Evolutionary conservation across 2,329 filamentous ascomycete genomes (phyloP).

Genomic region (Tympanopsis confertula): DNA sequence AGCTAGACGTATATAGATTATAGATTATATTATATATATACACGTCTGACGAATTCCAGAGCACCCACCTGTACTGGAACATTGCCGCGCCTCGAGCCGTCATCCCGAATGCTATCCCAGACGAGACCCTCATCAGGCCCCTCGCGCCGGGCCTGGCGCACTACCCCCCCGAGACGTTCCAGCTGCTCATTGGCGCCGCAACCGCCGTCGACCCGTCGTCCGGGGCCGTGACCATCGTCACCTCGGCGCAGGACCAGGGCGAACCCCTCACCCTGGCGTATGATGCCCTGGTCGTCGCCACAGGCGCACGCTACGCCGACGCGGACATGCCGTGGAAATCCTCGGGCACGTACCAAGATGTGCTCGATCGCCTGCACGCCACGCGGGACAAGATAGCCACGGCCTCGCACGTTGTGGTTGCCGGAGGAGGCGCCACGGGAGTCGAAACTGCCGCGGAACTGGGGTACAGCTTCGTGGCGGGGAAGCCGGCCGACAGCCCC

Average conservation of each 20-base stretch:
- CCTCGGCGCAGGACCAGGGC: constrained; percentile 8
- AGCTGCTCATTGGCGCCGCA: constrained; percentile 39
- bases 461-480: constrained; percentile 28
- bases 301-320: constrained; percentile 32
- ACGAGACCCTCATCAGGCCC: constrained; percentile 36
- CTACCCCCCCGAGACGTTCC: constrained; percentile 34
- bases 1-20: not conserved
- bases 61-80: constrained; percentile 47
- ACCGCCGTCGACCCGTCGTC: constrained; percentile 23
- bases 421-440: constrained; percentile 42
- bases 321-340: constrained; percentile 39
- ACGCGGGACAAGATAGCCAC: constrained; percentile 26
- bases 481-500: constrained; percentile 6
- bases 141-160: constrained; percentile 34
- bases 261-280: constrained; percentile 26
- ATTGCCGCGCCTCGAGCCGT: constrained; percentile 42
- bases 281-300: constrained; percentile 46
- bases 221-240: constrained; percentile 23
- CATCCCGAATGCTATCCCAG: constrained; percentile 33
- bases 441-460: constrained; percentile 44
- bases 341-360: constrained; percentile 30
- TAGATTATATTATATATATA: not conserved
- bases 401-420: constrained; percentile 41
- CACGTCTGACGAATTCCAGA: constrained; percentile 19
- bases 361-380: constrained; percentile 23